Conservation (phyloP, 116 monocot species). For the Dioscorea cayenensis region DNA sequence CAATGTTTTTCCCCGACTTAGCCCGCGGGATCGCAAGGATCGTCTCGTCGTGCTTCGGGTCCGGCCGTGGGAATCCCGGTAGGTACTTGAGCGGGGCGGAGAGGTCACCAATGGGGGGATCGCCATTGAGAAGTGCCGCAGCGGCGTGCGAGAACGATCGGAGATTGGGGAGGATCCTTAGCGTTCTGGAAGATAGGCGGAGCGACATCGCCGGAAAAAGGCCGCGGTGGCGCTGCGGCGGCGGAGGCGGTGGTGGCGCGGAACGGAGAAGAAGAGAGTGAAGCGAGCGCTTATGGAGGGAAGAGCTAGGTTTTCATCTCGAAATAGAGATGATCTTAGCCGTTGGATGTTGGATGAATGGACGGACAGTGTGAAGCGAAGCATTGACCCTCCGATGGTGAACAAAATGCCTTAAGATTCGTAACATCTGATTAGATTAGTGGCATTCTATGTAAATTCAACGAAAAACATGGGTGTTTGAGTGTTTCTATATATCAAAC, state of each 20-base stretch:
- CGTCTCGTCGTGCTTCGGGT: slow-evolving; percentile 81
- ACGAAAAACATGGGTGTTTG: neutral
- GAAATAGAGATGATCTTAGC: neutral
- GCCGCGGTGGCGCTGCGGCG: neutral
- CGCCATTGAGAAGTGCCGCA: slow-evolving; percentile 15
- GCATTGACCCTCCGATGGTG: neutral
- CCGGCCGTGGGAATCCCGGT: slow-evolving; percentile 72
- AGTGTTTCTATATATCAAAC: neutral
- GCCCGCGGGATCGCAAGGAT: slow-evolving; percentile 62
- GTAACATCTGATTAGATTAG: neutral
- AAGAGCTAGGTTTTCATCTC: neutral
- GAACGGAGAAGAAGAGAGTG: neutral
- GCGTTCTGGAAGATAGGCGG: slow-evolving; percentile 11
- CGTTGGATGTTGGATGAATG: neutral
- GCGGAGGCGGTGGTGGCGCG: neutral
- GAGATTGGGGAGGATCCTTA: slow-evolving; percentile 5
- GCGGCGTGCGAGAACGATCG: slow-evolving; percentile 23
- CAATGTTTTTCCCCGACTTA: slow-evolving; percentile 55
- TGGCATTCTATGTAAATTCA: neutral
- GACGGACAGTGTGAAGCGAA: neutral
- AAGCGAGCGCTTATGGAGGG: neutral
- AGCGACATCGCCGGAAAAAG: slow-evolving; percentile 13
- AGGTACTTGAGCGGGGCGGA: slow-evolving; percentile 53
- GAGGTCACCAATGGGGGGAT: neutral
- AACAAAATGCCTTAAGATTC: neutral